Base-by-base conservation (phyloP, 768 basidiomycete species). In the Trametes maxima region DNA sequence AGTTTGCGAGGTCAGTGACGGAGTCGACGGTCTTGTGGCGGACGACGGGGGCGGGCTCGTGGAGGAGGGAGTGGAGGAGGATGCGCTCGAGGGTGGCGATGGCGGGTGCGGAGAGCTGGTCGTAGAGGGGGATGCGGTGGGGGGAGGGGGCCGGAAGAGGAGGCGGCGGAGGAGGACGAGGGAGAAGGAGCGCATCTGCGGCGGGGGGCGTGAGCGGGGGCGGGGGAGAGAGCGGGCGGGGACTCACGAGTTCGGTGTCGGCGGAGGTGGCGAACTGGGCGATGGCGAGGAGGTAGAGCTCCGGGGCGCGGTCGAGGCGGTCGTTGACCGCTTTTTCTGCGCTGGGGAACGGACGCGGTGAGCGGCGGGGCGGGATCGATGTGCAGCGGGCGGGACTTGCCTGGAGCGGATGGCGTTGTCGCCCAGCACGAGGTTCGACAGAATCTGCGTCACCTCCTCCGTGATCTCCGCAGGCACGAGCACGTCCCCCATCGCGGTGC, bases 311-410 rank as follows among this genome's bases (percentile, higher is more conserved):
- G 17, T 85, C 84, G 22, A 94, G 78, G 14, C 91, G 81, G 64
- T 94, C 89, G 69, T 93, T 90, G 59, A 94, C 90, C 0, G 88
- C 88, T 59, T 86, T 85, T 69, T 93, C 91, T 52, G 92, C 91
- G 76, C 90, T 85, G 67, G 14, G 19, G 28, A 1, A 8, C 48
- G 16, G 24, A 25, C n/a, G 22, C 14, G 39, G 55, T 42, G 47
- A 63, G 46, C 42, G 28, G 6, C 12, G 28, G 48, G 36, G 11
- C 36, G 47, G n/a, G 43, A 51, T 22, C 33, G 24, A 40, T 39
- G 51, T 52, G 57, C 10, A 42, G n/a, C n/a, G n/a, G 35, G 12
- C 13, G 28, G 11, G 21, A 60, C 72, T 21, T 68, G 89, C 90
- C 81, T 88, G 65, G 87, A 78, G 17, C 91, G 85, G 52, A 94